Percentiles rank a stretch among this genome's conserved stretches.
Conservation (phyloP, 805 yeast genomes). For the Saccharomycopsis guyanensis region DNA sequence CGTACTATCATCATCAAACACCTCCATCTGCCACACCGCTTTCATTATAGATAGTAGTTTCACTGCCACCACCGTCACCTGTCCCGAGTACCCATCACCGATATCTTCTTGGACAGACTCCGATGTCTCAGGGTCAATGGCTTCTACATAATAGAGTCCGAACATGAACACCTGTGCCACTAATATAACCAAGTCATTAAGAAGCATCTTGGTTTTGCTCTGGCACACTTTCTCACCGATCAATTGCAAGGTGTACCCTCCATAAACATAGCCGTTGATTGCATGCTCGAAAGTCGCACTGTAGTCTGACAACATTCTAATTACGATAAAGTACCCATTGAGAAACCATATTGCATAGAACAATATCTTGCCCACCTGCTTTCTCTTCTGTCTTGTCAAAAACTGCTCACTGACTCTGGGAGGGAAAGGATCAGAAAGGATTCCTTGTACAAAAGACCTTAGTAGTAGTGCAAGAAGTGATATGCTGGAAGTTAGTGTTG, state of each 20-base stretch:
- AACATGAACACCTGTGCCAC: slow-evolving; percentile 27
- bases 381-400: slow-evolving; percentile 23
- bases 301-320: slow-evolving; percentile 27
- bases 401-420: slow-evolving; percentile 23
- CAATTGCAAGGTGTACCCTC: slow-evolving; percentile 35
- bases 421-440: slow-evolving; percentile 37
- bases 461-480: slow-evolving; percentile 26
- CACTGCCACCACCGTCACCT: not conserved
- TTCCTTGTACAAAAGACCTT: slow-evolving; percentile 32
- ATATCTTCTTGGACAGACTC: not conserved
- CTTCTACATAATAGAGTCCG: slow-evolving; percentile 26
- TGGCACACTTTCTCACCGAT: slow-evolving; percentile 39
- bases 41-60: not conserved
- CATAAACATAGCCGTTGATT: slow-evolving; percentile 27
- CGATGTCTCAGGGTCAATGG: slow-evolving; percentile 18
- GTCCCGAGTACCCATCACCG: slow-evolving; percentile 13
- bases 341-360: slow-evolving; percentile 24
- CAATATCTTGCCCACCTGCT: slow-evolving; percentile 28
- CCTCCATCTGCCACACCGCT: not conserved
- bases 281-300: slow-evolving; percentile 24
- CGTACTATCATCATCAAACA: not conserved
- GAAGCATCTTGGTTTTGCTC: slow-evolving; percentile 24
- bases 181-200: slow-evolving; percentile 29
- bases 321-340: slow-evolving; percentile 26
- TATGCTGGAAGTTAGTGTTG: slow-evolving; percentile 14